Conservation (phyloP, 129 eudicot genomes). For the Calendula officinalis region DNA sequence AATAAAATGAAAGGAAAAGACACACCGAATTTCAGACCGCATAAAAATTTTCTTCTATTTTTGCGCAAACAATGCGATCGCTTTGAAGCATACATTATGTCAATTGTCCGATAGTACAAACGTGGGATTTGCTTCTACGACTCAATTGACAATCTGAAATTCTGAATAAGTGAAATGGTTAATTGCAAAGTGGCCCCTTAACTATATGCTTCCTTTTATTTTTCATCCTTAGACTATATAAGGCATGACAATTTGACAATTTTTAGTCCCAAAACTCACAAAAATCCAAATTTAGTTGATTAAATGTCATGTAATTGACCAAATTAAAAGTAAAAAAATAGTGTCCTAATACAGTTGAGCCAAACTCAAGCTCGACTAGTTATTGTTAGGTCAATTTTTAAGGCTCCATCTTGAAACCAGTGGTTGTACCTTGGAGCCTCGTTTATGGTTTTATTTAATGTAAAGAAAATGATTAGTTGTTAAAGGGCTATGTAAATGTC, state of each 20-base stretch:
- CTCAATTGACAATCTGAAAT: neutral
- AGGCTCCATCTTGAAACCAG: no score
- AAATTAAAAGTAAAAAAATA: neutral
- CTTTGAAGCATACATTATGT: constrained; percentile 3
- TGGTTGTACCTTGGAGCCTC: no score
- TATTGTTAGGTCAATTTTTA: no score
- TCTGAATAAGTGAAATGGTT: neutral
- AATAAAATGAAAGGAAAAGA: no score
- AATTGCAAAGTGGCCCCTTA: neutral
- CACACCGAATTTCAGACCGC: no score
- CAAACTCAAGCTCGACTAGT: no score
- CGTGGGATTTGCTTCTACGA: constrained; percentile 22
- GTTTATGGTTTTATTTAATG: no score
- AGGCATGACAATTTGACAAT: neutral
- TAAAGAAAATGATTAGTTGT: no score
- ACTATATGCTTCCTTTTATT: neutral
- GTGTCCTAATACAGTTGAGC: no score
- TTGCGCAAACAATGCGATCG: neutral
- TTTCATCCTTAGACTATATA: neutral
- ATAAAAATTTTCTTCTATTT: neutral
- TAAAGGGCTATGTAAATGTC: no score
- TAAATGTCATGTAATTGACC: neutral
- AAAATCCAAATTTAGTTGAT: neutral
- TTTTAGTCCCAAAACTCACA: neutral
- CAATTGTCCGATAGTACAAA: neutral